These are phyloP conservation scores for Trichoderma asperellum DNA, from an alignment of 2,329 filamentous ascomycete species.

Conservation along the genomic window DNA sequence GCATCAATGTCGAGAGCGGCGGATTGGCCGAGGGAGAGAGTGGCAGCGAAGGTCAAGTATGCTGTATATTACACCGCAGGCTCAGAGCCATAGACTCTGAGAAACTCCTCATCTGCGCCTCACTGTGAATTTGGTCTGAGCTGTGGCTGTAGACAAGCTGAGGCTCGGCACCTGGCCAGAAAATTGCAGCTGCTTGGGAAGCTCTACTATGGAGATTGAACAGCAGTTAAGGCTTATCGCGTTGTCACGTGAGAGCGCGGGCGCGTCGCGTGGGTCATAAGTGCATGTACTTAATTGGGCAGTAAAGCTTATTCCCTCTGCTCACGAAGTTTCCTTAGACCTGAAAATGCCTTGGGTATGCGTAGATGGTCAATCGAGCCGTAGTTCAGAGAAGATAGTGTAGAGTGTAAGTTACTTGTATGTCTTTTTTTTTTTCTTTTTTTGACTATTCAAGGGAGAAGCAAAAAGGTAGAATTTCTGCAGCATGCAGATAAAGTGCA, in stretches of 20 bases:
- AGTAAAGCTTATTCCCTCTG: too few relatives aligned
- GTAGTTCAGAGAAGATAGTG: too few relatives aligned
- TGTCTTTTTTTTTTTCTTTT: too few relatives aligned
- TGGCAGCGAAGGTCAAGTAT: not conserved
- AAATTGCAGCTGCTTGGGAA: conserved; percentile 1
- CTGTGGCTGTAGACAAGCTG: not conserved
- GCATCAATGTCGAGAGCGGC: conserved; percentile 25
- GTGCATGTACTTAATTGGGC: too few relatives aligned
- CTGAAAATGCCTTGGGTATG: too few relatives aligned
- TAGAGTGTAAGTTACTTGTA: too few relatives aligned
- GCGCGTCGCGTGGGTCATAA: too few relatives aligned
- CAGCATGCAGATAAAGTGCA: conserved; percentile 11
- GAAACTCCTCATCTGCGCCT: conserved; percentile 11
- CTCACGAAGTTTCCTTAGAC: too few relatives aligned
- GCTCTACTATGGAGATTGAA: not conserved
- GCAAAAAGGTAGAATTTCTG: not conserved
- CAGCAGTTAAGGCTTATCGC: conserved; percentile 29
- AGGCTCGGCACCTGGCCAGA: not conserved
- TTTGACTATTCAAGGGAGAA: too few relatives aligned
- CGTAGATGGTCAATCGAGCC: too few relatives aligned
- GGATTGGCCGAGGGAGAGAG: not conserved
- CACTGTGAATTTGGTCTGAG: not conserved
- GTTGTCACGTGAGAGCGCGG: conserved; percentile 43
- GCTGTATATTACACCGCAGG: not conserved
- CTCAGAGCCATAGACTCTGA: not conserved